Evolutionary conservation across 2,329 filamentous ascomycete species (phyloP), one percentile per base, ranked within the genome.

Genomic region (Claviceps spartinae): DNA sequence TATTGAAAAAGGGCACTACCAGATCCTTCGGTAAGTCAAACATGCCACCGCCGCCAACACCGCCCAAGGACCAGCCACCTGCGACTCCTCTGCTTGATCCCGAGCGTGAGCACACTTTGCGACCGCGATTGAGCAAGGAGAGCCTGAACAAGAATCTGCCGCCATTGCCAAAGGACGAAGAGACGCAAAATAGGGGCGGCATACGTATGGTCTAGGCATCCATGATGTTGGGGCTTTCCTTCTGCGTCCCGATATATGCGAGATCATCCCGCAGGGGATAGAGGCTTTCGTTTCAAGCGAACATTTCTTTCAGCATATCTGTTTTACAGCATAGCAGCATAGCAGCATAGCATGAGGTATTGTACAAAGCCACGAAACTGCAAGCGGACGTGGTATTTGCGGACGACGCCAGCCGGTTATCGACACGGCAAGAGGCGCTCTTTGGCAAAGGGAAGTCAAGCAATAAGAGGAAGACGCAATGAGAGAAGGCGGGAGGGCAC

Each of bases 101-200:
- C 0, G 73, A 77, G 55, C 72, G 71, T 51, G 71, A 72, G 16
- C 76, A 75, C 54, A 71, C 60, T 53, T 59, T 69, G 43, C 65
- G 65, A 40, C 56, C 63, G 34, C 67, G 65, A 54, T 59, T 78
- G 53, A 77, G 76, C 63, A 73, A 72, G 47, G 75, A 78, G 42
- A 81, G 78, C 56, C 66, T 82, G 44, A 76, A 82, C 57, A 83
- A 83, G 66, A 72, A 73, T 11, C 63, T 83, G 47, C 80, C 79
- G 6, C 76, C 78, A 3, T 63, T 83, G 45, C 80, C 80, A 20
- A 58, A 54, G 30, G 60, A 65, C 55, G 61, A 63, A 54, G 56
- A 58, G 42, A 58, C 56, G 42, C 57, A 61, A 36, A 59, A 62
- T 44, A 60, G 30, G 30, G 9, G 59, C 48, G 59, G 60, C 36